Evolutionary conservation across 2,329 filamentous ascomycete species (phyloP).

Genomic region (Dryadomyces sulphureus): DNA sequence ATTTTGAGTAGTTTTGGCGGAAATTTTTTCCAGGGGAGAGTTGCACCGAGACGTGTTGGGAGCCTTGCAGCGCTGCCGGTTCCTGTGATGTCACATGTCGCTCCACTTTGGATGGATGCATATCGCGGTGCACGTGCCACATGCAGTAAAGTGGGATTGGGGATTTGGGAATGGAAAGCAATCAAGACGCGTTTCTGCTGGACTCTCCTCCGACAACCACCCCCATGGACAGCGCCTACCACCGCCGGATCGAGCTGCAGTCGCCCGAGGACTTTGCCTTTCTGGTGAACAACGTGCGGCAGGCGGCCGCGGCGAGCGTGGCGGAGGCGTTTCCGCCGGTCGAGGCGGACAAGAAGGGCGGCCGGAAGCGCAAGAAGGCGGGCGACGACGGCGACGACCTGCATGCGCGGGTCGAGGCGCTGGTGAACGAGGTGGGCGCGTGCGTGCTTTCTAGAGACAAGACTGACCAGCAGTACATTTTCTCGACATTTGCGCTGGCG

Average conservation of each 20-base stretch:
- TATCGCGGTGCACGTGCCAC: neutral
- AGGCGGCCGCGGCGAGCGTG: constrained; percentile 52
- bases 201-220: neutral
- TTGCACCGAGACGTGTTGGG: too few species aligned
- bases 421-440: constrained; percentile 38
- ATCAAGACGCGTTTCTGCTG: neutral
- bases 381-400: constrained; percentile 36
- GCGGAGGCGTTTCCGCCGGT: constrained; percentile 53
- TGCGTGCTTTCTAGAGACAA: neutral
- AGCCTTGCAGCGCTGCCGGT: neutral
- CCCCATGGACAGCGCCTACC: constrained; percentile 24
- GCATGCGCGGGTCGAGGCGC: constrained; percentile 40
- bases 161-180: neutral
- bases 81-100: constrained; percentile 1
- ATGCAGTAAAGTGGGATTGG: neutral
- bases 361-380: constrained; percentile 2
- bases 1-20: too few species aligned
- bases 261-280: constrained; percentile 57
- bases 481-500: constrained; percentile 42
- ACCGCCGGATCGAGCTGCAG: constrained; percentile 70
- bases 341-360: constrained; percentile 19
- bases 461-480: constrained; percentile 40
- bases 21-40: too few species aligned
- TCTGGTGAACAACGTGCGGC: constrained; percentile 54
- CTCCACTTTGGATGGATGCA: neutral